A percentile compares a stretch with the other conserved stretches of the same genome.
Evolutionary conservation across 1,284 basidiomycete species (phyloP).

Genomic region (Rhodotorula sp.): DNA sequence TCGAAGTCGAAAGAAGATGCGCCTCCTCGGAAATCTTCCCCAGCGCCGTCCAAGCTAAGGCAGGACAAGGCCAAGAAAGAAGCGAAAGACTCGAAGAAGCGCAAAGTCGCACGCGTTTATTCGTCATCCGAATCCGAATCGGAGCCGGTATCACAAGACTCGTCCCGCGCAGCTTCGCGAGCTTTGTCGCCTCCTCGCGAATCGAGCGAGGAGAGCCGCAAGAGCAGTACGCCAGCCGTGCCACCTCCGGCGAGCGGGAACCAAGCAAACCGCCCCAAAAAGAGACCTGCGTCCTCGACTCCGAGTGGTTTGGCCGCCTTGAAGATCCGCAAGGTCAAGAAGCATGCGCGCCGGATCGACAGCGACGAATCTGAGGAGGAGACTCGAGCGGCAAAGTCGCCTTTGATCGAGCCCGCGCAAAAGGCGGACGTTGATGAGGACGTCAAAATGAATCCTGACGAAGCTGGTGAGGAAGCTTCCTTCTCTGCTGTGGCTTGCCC

Average conservation of each 20-base stretch:
- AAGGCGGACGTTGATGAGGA: not conserved
- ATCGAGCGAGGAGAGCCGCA: too few species aligned
- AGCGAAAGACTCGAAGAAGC: slow-evolving; percentile 7
- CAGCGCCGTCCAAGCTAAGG: not conserved
- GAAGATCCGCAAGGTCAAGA: slow-evolving; percentile 28
- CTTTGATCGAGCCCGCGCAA: not conserved
- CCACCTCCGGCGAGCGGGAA: too few species aligned
- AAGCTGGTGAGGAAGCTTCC: too few species aligned
- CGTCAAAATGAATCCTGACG: not conserved
- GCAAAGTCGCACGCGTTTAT: slow-evolving; percentile 12
- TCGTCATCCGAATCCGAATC: slow-evolving; percentile 14
- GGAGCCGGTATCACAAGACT: slow-evolving; percentile 1
- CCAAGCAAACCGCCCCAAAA: slow-evolving; percentile 15
- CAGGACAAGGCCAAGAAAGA: not conserved
- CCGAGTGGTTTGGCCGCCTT: slow-evolving; percentile 7
- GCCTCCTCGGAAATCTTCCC: not conserved
- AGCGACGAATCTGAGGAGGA: slow-evolving; percentile 11
- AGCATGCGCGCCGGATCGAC: not conserved
- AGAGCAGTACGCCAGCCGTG: too few species aligned
- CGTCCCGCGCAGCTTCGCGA: not conserved
- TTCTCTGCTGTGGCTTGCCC: too few species aligned
- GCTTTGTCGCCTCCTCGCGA: not conserved
- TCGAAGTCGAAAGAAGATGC: not conserved
- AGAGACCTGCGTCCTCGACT: slow-evolving; percentile 1
- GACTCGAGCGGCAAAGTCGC: not conserved